Evolutionary conservation across 2,329 filamentous ascomycete species (phyloP).

Genomic region (Claviceps digitariae): DNA sequence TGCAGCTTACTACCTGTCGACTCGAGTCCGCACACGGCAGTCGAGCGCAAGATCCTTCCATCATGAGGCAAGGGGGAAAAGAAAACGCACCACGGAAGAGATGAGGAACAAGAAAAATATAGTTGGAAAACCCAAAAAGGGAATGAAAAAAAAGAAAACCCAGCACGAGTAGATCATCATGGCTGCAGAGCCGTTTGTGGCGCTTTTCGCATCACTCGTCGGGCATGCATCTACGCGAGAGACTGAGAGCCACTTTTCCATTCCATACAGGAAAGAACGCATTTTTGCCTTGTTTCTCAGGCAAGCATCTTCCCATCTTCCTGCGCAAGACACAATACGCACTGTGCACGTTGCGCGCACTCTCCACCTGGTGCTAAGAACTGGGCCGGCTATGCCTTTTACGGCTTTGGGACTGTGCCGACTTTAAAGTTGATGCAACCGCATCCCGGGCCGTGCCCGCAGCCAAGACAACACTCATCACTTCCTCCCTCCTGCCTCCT

Average conservation of each 20-base stretch:
- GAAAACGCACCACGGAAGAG: too few species aligned
- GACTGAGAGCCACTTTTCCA: neutral
- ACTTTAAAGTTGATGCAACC: neutral
- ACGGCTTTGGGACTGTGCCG: too few species aligned
- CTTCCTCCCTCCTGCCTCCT: neutral
- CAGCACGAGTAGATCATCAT: neutral
- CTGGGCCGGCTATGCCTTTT: too few species aligned
- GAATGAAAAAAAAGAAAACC: too few species aligned
- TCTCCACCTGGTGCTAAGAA: neutral
- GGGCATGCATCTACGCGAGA: neutral
- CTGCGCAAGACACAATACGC: neutral
- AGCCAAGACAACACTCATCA: neutral
- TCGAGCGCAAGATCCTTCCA: neutral
- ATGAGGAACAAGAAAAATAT: too few species aligned
- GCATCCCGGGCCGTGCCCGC: neutral
- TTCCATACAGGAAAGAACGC: neutral
- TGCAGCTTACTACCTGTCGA: neutral
- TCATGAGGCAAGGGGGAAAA: too few species aligned
- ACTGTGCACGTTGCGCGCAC: neutral
- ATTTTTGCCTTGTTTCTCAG: neutral
- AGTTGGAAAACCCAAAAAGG: too few species aligned
- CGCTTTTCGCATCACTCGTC: neutral
- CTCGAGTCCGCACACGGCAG: neutral
- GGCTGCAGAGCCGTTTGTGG: neutral
- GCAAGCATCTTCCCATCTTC: neutral